A percentile compares a stretch with the other conserved stretches of the same genome.
Conservation (phyloP, 345 rosid genomes). For the Microthlaspi erraticum region DNA sequence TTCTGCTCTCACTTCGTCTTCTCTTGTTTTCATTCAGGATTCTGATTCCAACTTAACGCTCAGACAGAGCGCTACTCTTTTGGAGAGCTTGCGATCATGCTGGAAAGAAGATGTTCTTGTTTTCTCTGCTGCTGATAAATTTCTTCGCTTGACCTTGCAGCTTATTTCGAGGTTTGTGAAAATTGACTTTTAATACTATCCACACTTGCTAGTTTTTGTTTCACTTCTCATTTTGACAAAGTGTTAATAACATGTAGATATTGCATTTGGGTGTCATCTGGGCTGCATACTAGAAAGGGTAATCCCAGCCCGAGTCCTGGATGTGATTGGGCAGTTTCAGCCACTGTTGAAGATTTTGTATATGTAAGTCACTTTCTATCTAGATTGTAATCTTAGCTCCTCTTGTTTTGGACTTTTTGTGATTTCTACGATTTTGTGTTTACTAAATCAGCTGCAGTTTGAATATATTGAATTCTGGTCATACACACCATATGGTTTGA, state of each 20-base stretch:
- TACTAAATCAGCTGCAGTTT: conserved; percentile 30
- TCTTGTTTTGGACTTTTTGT: conserved; percentile 12
- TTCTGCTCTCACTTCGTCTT: conserved; percentile 68
- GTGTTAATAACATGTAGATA: conserved; percentile 53
- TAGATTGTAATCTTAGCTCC: conserved; percentile 33
- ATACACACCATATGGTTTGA: background rate
- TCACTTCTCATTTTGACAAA: conserved; percentile 8
- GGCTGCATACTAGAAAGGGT: conserved; percentile 66
- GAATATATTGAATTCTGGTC: conserved; percentile 8
- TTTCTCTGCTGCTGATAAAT: conserved; percentile 89
- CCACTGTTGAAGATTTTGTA: conserved; percentile 76
- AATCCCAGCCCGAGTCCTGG: conserved; percentile 65
- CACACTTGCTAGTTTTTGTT: background rate
- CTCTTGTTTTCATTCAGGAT: conserved; percentile 69
- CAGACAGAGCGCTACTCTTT: conserved; percentile 76
- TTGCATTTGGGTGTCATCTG: conserved; percentile 86
- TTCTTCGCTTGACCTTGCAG: conserved; percentile 96
- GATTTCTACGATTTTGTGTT: background rate
- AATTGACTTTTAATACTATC: conserved; percentile 3
- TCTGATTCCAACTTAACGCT: conserved; percentile 55
- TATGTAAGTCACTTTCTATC: conserved; percentile 58
- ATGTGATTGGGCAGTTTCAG: conserved; percentile 88
- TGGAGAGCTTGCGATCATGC: conserved; percentile 85
- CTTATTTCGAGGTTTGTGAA: conserved; percentile 78
- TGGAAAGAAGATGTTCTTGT: conserved; percentile 97